Evolutionary conservation across 352 stramenopile genomes (phyloP).

Genomic region (Phytopythium oedochilum): DNA sequence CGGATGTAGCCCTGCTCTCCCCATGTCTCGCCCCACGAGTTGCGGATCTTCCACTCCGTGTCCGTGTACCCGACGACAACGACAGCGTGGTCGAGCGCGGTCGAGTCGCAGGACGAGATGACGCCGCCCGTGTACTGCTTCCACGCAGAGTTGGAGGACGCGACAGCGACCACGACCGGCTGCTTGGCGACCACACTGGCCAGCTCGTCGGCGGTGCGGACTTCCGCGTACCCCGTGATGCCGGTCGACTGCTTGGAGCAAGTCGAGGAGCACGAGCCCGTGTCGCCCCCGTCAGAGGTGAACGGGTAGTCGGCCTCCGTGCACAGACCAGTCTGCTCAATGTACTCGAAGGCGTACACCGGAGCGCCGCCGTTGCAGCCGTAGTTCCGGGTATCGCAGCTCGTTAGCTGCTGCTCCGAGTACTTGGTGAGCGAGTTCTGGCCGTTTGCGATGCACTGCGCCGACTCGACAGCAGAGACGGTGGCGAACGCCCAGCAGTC

Average conservation of each 20-base stretch:
- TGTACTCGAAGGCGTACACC: constrained; percentile 90
- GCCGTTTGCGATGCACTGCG: constrained; percentile 78
- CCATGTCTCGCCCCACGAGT: constrained; percentile 95
- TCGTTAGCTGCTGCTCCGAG: constrained; percentile 92
- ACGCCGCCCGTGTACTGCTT: constrained; percentile 97
- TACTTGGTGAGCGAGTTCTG: constrained; percentile 75
- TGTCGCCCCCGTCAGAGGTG: constrained; percentile 17
- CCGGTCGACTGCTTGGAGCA: constrained; percentile 25
- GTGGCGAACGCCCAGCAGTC: constrained; percentile 98
- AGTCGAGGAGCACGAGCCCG: constrained; percentile 13
- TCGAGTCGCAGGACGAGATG: constrained; percentile 60
- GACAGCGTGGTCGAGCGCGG: constrained; percentile 95
- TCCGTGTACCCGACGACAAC: constrained; percentile 94
- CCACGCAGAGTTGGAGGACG: constrained; percentile 92
- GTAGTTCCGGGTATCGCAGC: constrained; percentile 83
- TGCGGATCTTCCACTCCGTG: constrained; percentile 94
- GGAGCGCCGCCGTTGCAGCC: constrained; percentile 90
- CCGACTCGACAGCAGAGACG: constrained; percentile 88
- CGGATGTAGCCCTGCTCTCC: constrained; percentile 94
- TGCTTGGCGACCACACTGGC: constrained; percentile 35
- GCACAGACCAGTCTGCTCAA: constrained; percentile 84
- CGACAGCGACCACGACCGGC: constrained; percentile 93
- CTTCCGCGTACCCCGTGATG: constrained; percentile 62
- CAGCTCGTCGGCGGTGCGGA: constrained; percentile 19
- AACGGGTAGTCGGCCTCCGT: constrained; percentile 28